Evolutionary conservation across 2,329 filamentous ascomycete genomes (phyloP), one percentile per base, ranked within the genome.

Genomic region (Fusarium irregulare): DNA sequence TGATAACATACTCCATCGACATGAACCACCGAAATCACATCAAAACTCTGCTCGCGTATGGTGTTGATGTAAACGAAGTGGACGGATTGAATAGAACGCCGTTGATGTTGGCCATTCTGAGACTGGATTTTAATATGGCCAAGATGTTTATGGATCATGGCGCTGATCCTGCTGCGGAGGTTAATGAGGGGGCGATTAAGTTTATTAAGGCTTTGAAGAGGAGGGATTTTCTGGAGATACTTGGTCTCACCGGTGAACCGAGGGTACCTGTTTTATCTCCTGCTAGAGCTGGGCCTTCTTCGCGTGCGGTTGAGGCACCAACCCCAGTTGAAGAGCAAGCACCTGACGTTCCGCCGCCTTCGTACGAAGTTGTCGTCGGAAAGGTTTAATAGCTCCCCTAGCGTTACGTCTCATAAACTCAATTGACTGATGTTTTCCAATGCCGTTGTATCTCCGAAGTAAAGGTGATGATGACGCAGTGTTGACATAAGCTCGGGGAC

Each of bases 41-140:
- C 12, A 56, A 44, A 2, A 41, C 12, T 1, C 16, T 64, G 0
- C 4, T 64, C 0, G 32, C 20, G 5, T 13, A 48, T 1, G 61
- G 44, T 16, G 25, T 32, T 7, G 37, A 64, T 9, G 51, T 58
- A 0, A 64, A 64, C 1, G 61, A 64, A 10, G 37, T 64, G 1
- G 61, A 64, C 7, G 61, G 60, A 0, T n/a, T 64, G n/a, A 64
- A 58, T 20, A 49, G 60, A 40, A 64, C 61, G 3, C 60, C 61
- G 0, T 16, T 64, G 10, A 58, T 25, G 13, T 0, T 64, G 13
- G 37, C 61, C 0, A 46, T 64, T 3, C 13, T 41, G 9, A 49
- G 30, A 4, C 25, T 64, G 1, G 61, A 64, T 7, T 64, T 49
- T 6, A 64, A 64, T n/a, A 32, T 64, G 44, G 18, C 60, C 5